Conservation (phyloP, 2,329 filamentous ascomycete genomes). For the Alternaria postmessia region DNA sequence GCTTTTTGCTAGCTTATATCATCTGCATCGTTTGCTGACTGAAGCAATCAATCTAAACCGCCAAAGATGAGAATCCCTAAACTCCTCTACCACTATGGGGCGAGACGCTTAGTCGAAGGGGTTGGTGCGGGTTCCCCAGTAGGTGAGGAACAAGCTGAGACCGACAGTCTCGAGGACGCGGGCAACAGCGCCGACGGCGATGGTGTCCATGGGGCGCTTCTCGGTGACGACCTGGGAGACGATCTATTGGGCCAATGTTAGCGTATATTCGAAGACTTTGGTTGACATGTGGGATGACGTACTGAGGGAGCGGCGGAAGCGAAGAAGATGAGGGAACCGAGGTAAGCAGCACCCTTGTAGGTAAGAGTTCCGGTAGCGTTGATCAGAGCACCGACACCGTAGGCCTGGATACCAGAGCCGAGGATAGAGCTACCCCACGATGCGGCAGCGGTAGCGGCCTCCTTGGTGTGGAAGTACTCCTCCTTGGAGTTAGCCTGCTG, state of each 20-base stretch:
- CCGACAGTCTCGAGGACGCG: slow-evolving; percentile 94
- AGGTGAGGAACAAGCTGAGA: slow-evolving; percentile 89
- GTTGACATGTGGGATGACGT: slow-evolving; percentile 52
- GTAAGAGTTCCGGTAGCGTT: slow-evolving; percentile 94
- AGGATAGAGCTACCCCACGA: slow-evolving; percentile 90
- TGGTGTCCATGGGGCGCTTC: slow-evolving; percentile 89
- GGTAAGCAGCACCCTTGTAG: slow-evolving; percentile 97
- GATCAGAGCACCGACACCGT: slow-evolving; percentile 83
- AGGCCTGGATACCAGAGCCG: slow-evolving; percentile 87
- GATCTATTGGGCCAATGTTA: slow-evolving; percentile 65
- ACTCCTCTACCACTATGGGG: slow-evolving; percentile 25
- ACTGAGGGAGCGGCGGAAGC: slow-evolving; percentile 88
- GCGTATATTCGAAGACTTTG: background rate
- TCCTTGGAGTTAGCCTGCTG: slow-evolving; percentile 93
- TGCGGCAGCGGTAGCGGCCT: slow-evolving; percentile 84
- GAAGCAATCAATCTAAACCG: slow-evolving; percentile 38
- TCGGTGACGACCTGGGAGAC: slow-evolving; percentile 87
- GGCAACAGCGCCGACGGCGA: slow-evolving; percentile 83
- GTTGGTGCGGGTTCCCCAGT: slow-evolving; percentile 96
- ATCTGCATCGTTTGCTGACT: slow-evolving; percentile 28
- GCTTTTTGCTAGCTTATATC: slow-evolving; percentile 35
- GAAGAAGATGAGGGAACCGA: slow-evolving; percentile 89
- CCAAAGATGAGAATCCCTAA: slow-evolving; percentile 33
- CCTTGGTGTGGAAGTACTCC: slow-evolving; percentile 93
- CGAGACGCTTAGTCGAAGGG: slow-evolving; percentile 75